Percentiles rank a stretch among this genome's conserved stretches.
These are phyloP conservation scores for Penicillium riverlandense DNA, from an alignment of 495 filamentous ascomycete species.

Conservation along the genomic window DNA sequence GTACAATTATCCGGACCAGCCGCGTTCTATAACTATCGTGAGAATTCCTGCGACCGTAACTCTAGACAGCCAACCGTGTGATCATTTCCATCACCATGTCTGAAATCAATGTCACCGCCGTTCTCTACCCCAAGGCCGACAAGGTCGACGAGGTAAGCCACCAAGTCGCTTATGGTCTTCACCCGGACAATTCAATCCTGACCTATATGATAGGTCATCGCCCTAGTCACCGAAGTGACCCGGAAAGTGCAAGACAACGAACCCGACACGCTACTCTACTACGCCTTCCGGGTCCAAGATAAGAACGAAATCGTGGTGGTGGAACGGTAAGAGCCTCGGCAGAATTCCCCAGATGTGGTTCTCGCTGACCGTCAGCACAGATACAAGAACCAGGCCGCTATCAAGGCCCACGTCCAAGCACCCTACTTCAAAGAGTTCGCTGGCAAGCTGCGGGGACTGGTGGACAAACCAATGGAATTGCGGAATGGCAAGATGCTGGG, in stretches of 20 bases:
- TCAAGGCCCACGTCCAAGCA: constrained; percentile 17
- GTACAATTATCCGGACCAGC: too few relatives aligned
- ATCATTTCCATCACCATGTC: constrained; percentile 6
- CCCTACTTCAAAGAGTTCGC: constrained; percentile 23
- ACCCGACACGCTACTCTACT: constrained; percentile 28
- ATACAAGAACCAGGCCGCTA: constrained; percentile 24
- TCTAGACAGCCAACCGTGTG: too few relatives aligned
- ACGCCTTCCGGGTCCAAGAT: constrained; percentile 16
- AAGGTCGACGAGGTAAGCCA: constrained; percentile 24
- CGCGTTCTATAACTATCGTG: too few relatives aligned
- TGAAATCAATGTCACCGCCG: constrained; percentile 23
- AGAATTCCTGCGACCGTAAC: too few relatives aligned
- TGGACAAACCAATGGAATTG: constrained; percentile 20
- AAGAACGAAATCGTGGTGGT: constrained; percentile 27
- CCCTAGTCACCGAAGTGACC: constrained; percentile 16
- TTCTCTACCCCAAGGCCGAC: constrained; percentile 23
- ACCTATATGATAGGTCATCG: constrained; percentile 10
- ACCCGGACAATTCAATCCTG: background rate
- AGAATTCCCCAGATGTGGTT: background rate
- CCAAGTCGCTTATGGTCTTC: background rate
- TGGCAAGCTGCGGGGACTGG: constrained; percentile 11
- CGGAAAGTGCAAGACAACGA: constrained; percentile 24
- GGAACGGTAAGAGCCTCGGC: constrained; percentile 15
- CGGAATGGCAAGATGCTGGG: constrained; percentile 16
- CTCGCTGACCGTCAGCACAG: constrained; percentile 5